Evolutionary conservation across 306 rosid species (phyloP).

Genomic region (Lithocarpus polystachyus): DNA sequence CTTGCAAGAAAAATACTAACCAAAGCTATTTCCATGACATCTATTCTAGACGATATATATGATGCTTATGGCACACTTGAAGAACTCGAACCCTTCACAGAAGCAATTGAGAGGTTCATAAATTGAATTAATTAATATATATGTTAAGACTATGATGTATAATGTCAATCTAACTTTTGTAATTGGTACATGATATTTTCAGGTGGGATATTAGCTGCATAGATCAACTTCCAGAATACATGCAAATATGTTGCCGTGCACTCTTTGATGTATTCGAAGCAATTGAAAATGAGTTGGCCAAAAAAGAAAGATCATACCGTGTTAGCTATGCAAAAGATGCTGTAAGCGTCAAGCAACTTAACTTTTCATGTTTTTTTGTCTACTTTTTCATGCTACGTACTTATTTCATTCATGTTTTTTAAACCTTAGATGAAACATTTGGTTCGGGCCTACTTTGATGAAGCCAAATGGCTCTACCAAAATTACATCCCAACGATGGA

Average conservation of each 20-base stretch:
- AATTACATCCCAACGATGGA: constrained; percentile 33
- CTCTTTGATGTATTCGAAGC: constrained; percentile 18
- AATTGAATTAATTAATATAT: too few relatives aligned
- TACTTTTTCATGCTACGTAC: too few relatives aligned
- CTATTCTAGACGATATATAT: constrained; percentile 46
- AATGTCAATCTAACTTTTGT: too few relatives aligned
- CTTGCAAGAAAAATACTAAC: constrained; percentile 23
- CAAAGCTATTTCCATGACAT: constrained; percentile 1
- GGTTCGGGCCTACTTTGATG: constrained; percentile 18
- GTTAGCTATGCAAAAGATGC: constrained; percentile 21
- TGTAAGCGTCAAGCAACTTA: neutral
- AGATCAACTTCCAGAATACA: constrained; percentile 7
- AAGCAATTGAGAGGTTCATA: constrained; percentile 42
- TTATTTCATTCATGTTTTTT: too few relatives aligned
- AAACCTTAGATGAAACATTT: constrained; percentile 1
- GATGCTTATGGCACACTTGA: constrained; percentile 52
- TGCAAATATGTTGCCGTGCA: neutral
- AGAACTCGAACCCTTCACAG: constrained; percentile 39
- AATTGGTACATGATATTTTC: neutral
- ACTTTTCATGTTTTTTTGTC: too few relatives aligned
- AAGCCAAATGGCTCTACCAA: constrained; percentile 33
- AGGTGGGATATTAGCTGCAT: neutral
- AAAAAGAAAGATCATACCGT: constrained; percentile 16
- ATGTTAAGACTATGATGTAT: too few relatives aligned
- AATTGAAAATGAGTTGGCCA: constrained; percentile 19